Conservation (phyloP, 208 protist genomes). For the Endotrypanum monterogeii region DNA sequence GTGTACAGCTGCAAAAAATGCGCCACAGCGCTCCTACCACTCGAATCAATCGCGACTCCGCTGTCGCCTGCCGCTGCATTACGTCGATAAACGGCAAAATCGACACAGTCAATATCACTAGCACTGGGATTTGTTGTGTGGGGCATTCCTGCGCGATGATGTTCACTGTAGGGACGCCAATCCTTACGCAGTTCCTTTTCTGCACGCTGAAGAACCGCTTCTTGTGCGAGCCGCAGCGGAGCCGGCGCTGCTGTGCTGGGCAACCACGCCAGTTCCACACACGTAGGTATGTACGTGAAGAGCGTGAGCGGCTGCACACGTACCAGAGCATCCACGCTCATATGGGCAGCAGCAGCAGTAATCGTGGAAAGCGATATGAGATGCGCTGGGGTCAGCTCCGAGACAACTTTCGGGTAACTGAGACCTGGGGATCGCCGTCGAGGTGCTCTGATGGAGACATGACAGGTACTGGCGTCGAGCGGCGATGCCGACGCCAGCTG, state of each 20-base stretch:
- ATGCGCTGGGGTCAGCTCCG: slow-evolving; percentile 12
- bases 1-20: slow-evolving; percentile 8
- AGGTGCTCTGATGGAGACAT: not conserved
- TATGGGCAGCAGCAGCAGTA: slow-evolving; percentile 16
- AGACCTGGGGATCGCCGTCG: not conserved
- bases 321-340: slow-evolving; percentile 17
- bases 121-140: not conserved
- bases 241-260: slow-evolving; percentile 10
- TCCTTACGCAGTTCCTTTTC: slow-evolving; percentile 4
- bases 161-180: not conserved
- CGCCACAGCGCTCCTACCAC: slow-evolving; percentile 4
- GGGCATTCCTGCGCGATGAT: not conserved
- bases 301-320: slow-evolving; percentile 27
- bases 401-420: not conserved
- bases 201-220: slow-evolving; percentile 14
- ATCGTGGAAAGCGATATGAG: slow-evolving; percentile 18
- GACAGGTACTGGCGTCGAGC: not conserved
- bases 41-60: not conserved
- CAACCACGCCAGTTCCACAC: slow-evolving; percentile 25
- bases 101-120: not conserved
- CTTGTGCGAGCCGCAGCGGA: slow-evolving; percentile 20
- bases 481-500: slow-evolving; percentile 7
- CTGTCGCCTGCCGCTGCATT: not conserved
- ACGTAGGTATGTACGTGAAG: slow-evolving; percentile 13
- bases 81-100: not conserved